A percentile compares a stretch with the other conserved stretches of the same genome.
Evolutionary conservation across 768 basidiomycete genomes (phyloP).

Genomic region (Termitomyces sp.): DNA sequence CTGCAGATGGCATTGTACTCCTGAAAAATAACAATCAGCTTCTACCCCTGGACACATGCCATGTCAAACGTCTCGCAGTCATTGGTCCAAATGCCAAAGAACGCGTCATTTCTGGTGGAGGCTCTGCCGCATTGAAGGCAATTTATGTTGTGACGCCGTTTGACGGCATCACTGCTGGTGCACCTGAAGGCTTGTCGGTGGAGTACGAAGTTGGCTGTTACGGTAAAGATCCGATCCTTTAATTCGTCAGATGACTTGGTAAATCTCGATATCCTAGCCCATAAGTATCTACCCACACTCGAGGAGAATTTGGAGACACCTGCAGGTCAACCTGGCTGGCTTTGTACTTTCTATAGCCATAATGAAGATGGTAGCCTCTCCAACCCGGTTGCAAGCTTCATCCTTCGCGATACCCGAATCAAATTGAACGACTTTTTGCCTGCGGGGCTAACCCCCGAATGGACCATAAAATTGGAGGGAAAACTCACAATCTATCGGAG

Average conservation of each 20-base stretch:
- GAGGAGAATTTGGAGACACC: conserved; percentile 50
- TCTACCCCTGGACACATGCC: conserved; percentile 42
- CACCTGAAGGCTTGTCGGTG: conserved; percentile 44
- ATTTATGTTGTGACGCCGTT: conserved; percentile 62
- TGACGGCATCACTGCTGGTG: conserved; percentile 48
- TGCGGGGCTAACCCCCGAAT: conserved; percentile 41
- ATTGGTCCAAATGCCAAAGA: conserved; percentile 68
- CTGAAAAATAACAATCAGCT: conserved; percentile 54
- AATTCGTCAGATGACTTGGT: background rate
- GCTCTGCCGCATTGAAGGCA: conserved; percentile 68
- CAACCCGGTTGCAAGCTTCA: conserved; percentile 38
- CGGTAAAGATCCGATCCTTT: conserved; percentile 29
- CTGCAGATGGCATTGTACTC: conserved; percentile 58
- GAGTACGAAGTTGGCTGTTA: conserved; percentile 60
- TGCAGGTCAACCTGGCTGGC: conserved; percentile 54
- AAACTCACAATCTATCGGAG: conserved; percentile 42
- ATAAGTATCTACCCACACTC: conserved; percentile 67
- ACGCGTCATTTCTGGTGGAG: conserved; percentile 67
- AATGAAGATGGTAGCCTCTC: conserved; percentile 41
- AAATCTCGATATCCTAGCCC: conserved; percentile 30
- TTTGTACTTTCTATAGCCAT: conserved; percentile 57
- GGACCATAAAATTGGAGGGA: conserved; percentile 54
- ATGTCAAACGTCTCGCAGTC: conserved; percentile 47
- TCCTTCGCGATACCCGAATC: conserved; percentile 53
- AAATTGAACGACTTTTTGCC: conserved; percentile 67